Evolutionary conservation across 2,329 filamentous ascomycete genomes (phyloP).

Genomic region (Trichoderma semiorbis): DNA sequence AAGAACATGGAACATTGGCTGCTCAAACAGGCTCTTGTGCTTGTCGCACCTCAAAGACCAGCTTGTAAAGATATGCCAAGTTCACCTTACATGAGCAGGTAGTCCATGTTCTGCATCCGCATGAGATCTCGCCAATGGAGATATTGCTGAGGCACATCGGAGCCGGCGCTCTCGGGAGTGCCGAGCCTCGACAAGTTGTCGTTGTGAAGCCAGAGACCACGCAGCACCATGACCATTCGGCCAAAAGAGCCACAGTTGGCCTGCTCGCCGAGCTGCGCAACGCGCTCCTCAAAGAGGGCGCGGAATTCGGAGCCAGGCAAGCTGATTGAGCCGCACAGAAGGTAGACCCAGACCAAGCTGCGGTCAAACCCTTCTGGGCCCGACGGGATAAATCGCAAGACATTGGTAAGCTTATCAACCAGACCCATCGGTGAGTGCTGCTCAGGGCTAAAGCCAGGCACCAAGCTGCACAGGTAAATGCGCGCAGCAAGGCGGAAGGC

Average conservation of each 20-base stretch:
- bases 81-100: conserved; percentile 70
- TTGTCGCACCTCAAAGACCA: conserved; percentile 35
- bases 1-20: conserved; percentile 17
- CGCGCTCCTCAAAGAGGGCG: conserved; percentile 70
- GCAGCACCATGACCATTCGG: conserved; percentile 71
- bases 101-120: conserved; percentile 88
- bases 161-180: conserved; percentile 35
- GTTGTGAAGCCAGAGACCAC: conserved; percentile 82
- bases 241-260: conserved; percentile 81
- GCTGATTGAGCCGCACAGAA: conserved; percentile 79
- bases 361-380: conserved; percentile 83
- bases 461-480: conserved; percentile 94
- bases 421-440: conserved; percentile 73
- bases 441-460: conserved; percentile 78
- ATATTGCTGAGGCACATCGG: conserved; percentile 52
- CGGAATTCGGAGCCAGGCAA: conserved; percentile 72
- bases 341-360: conserved; percentile 87
- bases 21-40: conserved; percentile 16
- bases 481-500: conserved; percentile 89
- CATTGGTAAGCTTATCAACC: conserved; percentile 71
- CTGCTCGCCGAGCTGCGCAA: conserved; percentile 70
- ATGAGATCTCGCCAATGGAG: conserved; percentile 95
- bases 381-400: conserved; percentile 77
- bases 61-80: conserved; percentile 31
- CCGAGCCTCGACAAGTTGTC: conserved; percentile 45